Evolutionary conservation across 2,329 filamentous ascomycete genomes (phyloP).

Genomic region (Pyricularia sp.): DNA sequence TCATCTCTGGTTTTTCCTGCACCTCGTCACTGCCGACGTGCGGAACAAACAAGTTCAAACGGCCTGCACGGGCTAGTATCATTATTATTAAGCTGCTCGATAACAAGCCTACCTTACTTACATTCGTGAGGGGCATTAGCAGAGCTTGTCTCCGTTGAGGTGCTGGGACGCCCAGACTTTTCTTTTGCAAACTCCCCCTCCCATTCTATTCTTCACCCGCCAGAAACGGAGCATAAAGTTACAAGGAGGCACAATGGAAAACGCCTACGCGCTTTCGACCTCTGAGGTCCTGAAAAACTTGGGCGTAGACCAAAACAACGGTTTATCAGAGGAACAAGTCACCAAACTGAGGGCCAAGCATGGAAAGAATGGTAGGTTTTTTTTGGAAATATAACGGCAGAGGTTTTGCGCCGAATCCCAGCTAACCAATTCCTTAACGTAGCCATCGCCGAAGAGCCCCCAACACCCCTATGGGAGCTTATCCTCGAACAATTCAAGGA

Average conservation of each 20-base stretch:
- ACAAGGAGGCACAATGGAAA: slow-evolving; percentile 41
- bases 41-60: neutral
- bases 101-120: neutral
- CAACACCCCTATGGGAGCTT: slow-evolving; percentile 91
- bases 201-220: neutral
- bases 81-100: neutral
- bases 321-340: slow-evolving; percentile 52
- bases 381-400: slow-evolving; percentile 5
- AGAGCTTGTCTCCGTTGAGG: neutral
- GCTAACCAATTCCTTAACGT: slow-evolving; percentile 2
- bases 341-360: slow-evolving; percentile 44
- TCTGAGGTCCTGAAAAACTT: slow-evolving; percentile 51
- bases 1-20: neutral
- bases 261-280: slow-evolving; percentile 49
- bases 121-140: neutral
- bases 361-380: slow-evolving; percentile 58
- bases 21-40: neutral
- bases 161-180: neutral
- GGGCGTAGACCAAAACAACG: slow-evolving; percentile 41
- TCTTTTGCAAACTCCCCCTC: neutral
- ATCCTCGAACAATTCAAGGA: slow-evolving; percentile 99
- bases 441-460: slow-evolving; percentile 75
- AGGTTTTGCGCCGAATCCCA: neutral
- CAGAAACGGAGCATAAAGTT: neutral
- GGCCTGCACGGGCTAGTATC: neutral